Evolutionary conservation across 352 stramenopile genomes (phyloP).

Genomic region (Globisporangium spinosum): DNA sequence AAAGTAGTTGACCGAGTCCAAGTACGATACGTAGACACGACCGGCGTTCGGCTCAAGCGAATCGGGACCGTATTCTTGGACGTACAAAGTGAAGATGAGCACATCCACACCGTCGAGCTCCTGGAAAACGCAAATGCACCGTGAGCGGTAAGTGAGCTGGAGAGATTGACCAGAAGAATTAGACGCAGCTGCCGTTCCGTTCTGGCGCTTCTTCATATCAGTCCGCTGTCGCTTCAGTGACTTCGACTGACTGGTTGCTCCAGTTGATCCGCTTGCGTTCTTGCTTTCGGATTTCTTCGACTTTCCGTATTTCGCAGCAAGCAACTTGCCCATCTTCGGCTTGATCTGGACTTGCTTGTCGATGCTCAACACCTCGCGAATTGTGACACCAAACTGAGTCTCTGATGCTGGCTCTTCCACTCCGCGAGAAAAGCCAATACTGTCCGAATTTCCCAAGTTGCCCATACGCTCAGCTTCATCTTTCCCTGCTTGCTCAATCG

Average conservation of each 20-base stretch:
- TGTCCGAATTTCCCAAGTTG: conserved; percentile 78
- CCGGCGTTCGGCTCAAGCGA: conserved; percentile 73
- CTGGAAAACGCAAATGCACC: conserved; percentile 90
- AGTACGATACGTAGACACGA: conserved; percentile 85
- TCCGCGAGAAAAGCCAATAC: conserved; percentile 68
- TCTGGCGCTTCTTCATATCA: conserved; percentile 38
- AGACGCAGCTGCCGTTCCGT: conserved; percentile 13
- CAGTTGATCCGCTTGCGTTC: conserved; percentile 15
- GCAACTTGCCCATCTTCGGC: conserved; percentile 73
- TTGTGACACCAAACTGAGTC: conserved; percentile 79
- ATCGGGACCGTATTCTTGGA: conserved; percentile 83
- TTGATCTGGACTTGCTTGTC: conserved; percentile 89
- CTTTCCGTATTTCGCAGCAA: conserved; percentile 62
- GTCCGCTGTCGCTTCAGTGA: conserved; percentile 65
- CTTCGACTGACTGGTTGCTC: conserved; percentile 32
- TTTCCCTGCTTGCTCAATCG: conserved; percentile 69
- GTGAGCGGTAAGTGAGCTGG: conserved; percentile 81
- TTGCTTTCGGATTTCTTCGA: conserved; percentile 39
- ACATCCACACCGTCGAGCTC: conserved; percentile 87
- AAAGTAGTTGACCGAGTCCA: conserved; percentile 90
- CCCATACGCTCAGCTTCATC: conserved; percentile 80
- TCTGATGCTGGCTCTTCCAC: conserved; percentile 69
- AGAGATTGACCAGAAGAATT: conserved; percentile 32
- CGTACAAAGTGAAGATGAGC: conserved; percentile 87
- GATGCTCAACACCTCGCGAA: conserved; percentile 81